Base-by-base conservation (phyloP, 1,284 basidiomycete genomes). In the Schizopora paradoxa region DNA sequence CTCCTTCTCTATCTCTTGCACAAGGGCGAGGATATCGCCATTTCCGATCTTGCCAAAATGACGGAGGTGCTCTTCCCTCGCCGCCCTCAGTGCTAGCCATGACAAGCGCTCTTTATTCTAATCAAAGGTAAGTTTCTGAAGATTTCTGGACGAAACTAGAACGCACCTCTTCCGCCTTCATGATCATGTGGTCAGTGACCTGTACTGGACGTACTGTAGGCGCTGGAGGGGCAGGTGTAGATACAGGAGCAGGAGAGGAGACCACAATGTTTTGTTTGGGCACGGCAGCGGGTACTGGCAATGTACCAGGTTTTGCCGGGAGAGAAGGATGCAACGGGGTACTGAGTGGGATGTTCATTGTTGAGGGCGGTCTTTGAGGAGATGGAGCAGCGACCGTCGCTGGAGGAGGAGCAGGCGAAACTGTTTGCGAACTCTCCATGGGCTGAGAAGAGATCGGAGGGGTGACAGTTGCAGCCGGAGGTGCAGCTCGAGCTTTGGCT, bases 41-140 rank as follows among this genome's bases (percentile, higher is more conserved):
- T 76, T 78, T n/a, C 81, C 83, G 52, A 86, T 84, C 65, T 77
- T 83, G n/a, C 78, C 76, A 51, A 87, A 86, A 55, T 82, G 77
- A 53, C 79, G 76, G 38, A 86, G 60, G 60, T 86, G 67, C 51
- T 76, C 73, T 54, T 86, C 85, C 28, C 85, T 80, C 48, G 81
- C 77, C 42, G 76, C 75, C 23, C 85, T 81, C 49, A 88, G 72
- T n/a, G 81, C 81, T n/a, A 88, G 69, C 85, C 85, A 88, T 7
- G 82, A 67, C 73, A 76, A 77, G 5, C 81, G 74, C 52, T 81
- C 73, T 56, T 86, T 87, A 61, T 76, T 80, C 85, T 88, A 47
- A 42, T 45, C 39, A 28, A 27, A 19, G 31, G 25, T 18, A 37
- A 28, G 21, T 28, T 21, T 34, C 25, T 40, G 39, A 27, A 18